Evolutionary conservation across 2,329 filamentous ascomycete genomes (phyloP).

Genomic region (Epichloe gansuensis): DNA sequence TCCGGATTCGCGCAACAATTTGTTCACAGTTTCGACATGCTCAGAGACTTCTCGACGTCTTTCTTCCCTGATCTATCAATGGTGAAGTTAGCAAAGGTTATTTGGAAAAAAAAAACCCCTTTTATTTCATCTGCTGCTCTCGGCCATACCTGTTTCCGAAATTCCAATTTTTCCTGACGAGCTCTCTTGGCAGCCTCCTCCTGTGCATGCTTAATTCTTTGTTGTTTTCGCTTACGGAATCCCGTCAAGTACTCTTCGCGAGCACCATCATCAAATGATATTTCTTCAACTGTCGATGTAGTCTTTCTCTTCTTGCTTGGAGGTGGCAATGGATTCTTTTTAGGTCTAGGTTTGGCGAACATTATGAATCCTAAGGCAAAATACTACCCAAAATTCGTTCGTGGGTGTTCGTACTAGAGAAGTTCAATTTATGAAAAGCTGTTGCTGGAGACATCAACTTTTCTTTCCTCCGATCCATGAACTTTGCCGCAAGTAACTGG

Average conservation of each 20-base stretch:
- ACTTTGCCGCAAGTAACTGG: neutral
- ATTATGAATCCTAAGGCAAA: constrained; percentile 12
- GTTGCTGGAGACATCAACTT: neutral
- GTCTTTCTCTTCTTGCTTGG: constrained; percentile 56
- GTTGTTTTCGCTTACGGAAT: constrained; percentile 90
- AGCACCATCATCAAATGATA: constrained; percentile 70
- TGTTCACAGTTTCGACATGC: constrained; percentile 68
- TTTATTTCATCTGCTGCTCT: neutral
- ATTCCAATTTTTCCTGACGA: constrained; percentile 60
- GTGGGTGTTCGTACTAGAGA: neutral
- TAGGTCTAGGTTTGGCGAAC: constrained; percentile 47
- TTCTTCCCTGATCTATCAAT: constrained; percentile 62
- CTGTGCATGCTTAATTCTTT: constrained; percentile 73
- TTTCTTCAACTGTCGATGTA: constrained; percentile 55
- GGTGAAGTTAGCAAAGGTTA: neutral
- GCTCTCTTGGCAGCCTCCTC: constrained; percentile 68
- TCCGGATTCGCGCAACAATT: constrained; percentile 50
- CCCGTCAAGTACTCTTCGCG: constrained; percentile 84
- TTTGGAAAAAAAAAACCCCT: neutral
- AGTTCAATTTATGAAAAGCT: neutral
- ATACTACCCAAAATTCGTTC: neutral
- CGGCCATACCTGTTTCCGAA: constrained; percentile 59
- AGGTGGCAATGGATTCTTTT: constrained; percentile 44
- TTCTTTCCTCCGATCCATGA: neutral
- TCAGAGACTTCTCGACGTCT: constrained; percentile 70